A percentile compares a stretch with the other conserved stretches of the same genome.
These are phyloP conservation scores for Coemansia sp. DNA, from an alignment of 192 early-diverging fungal genomes.

Conservation along the genomic window DNA sequence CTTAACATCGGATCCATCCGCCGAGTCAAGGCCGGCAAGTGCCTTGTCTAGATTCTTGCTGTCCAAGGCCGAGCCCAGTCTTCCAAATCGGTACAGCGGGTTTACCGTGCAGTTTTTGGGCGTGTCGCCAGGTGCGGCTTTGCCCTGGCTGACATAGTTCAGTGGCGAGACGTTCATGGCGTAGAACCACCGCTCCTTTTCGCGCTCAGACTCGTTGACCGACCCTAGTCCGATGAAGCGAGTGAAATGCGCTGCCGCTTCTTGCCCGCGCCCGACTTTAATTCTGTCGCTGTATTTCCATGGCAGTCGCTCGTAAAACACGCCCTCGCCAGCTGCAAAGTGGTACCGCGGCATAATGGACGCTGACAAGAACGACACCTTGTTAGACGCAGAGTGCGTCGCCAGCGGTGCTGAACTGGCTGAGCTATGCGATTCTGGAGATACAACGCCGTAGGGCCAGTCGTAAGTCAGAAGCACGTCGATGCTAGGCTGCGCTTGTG, in stretches of 20 bases:
- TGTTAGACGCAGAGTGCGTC: constrained; percentile 28
- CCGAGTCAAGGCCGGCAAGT: constrained; percentile 54
- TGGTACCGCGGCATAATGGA: constrained; percentile 85
- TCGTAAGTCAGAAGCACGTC: constrained; percentile 87
- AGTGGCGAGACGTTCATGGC: constrained; percentile 85
- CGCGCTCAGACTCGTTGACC: constrained; percentile 60
- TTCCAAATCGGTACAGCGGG: constrained; percentile 52
- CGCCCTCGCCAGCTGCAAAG: constrained; percentile 69
- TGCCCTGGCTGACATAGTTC: constrained; percentile 41
- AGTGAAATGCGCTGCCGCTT: constrained; percentile 55
- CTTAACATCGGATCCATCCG: constrained; percentile 56
- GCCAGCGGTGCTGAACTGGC: not conserved
- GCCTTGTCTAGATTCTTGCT: constrained; percentile 18
- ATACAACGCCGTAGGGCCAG: constrained; percentile 69
- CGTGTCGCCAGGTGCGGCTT: constrained; percentile 16
- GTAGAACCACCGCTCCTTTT: constrained; percentile 90
- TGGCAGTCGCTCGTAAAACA: constrained; percentile 87
- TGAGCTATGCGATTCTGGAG: not conserved
- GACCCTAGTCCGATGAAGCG: constrained; percentile 84
- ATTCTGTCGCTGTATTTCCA: constrained; percentile 60
- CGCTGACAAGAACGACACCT: constrained; percentile 47
- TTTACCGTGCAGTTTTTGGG: constrained; percentile 64
- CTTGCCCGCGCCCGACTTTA: constrained; percentile 19
- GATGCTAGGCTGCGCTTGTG: constrained; percentile 44
- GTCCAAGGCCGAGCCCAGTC: constrained; percentile 17